phyloP scores from a whole-genome alignment of 768 basidiomycete species.

The Arthromyces matolae region DNA sequence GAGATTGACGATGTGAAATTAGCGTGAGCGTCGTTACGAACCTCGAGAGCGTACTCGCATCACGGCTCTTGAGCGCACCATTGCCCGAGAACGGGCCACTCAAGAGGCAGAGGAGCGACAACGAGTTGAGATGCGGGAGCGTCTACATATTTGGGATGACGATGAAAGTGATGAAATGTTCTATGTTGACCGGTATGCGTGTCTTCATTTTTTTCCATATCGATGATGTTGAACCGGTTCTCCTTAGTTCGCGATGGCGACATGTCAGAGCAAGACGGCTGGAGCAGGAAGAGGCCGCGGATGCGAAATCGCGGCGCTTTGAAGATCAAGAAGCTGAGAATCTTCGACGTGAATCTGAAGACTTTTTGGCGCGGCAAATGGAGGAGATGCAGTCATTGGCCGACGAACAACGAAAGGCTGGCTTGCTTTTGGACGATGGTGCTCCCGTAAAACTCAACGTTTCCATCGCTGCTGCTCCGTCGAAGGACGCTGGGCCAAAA shows the following conservation, averaged over 20 bases:
- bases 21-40: conserved; percentile 96
- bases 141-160: conserved; percentile 87
- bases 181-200: conserved; percentile 80
- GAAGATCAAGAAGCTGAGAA: conserved; percentile 88
- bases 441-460: conserved; percentile 87
- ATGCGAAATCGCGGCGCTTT: conserved; percentile 74
- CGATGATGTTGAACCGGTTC: background rate
- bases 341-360: conserved; percentile 86
- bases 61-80: conserved; percentile 68
- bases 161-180: conserved; percentile 92
- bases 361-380: conserved; percentile 91
- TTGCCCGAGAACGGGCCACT: conserved; percentile 66
- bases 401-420: conserved; percentile 87
- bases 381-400: conserved; percentile 92
- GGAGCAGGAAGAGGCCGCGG: conserved; percentile 75
- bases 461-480: conserved; percentile 50
- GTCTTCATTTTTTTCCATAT: background rate
- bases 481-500: conserved; percentile 42
- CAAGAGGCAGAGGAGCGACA: conserved; percentile 80
- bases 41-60: conserved; percentile 83
- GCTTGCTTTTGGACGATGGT: conserved; percentile 86
- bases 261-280: conserved; percentile 67
- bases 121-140: conserved; percentile 71
- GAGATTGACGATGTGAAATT: too few species aligned
- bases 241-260: conserved; percentile 78